A percentile compares a stretch with the other conserved stretches of the same genome.
Conservation (phyloP, 495 filamentous ascomycete genomes). For the Neurospora sp. region DNA sequence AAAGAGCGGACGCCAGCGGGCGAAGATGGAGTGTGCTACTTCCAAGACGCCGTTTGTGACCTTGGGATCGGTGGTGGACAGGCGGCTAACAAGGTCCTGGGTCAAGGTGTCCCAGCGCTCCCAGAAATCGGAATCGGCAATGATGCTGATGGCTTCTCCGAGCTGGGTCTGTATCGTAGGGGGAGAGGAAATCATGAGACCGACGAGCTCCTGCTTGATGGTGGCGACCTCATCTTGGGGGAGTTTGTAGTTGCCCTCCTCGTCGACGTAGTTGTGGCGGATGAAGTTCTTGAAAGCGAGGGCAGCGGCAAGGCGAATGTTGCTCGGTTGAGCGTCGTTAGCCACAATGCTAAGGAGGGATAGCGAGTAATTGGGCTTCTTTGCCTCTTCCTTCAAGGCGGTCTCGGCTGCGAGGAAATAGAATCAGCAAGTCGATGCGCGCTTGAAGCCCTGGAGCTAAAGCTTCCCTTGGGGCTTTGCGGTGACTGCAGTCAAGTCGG, state of each 20-base stretch:
- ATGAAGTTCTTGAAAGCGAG: slow-evolving; percentile 99
- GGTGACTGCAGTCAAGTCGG: neutral
- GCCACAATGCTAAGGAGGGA: slow-evolving; percentile 81
- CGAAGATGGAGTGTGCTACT: slow-evolving; percentile 97
- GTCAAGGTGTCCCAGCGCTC: slow-evolving; percentile 87
- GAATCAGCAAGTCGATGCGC: neutral
- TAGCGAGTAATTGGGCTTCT: slow-evolving; percentile 76
- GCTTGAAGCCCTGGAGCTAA: neutral
- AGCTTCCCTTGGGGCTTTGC: neutral
- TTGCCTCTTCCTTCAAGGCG: slow-evolving; percentile 62
- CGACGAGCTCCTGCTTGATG: slow-evolving; percentile 90
- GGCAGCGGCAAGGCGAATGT: slow-evolving; percentile 79
- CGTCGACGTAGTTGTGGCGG: slow-evolving; percentile 82
- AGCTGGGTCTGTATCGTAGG: slow-evolving; percentile 81
- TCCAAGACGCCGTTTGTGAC: slow-evolving; percentile 89
- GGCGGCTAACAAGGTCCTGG: slow-evolving; percentile 73
- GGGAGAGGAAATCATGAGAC: slow-evolving; percentile 89
- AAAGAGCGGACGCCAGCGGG: slow-evolving; percentile 87
- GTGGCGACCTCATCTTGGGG: slow-evolving; percentile 65
- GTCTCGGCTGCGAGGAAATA: slow-evolving; percentile 56
- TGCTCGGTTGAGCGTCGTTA: slow-evolving; percentile 51
- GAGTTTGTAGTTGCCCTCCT: slow-evolving; percentile 85
- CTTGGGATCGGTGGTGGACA: slow-evolving; percentile 63
- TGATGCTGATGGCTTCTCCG: slow-evolving; percentile 90
- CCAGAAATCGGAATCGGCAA: slow-evolving; percentile 98